Conservation (phyloP, 306 rosid species). For the Prunus campanulata region DNA sequence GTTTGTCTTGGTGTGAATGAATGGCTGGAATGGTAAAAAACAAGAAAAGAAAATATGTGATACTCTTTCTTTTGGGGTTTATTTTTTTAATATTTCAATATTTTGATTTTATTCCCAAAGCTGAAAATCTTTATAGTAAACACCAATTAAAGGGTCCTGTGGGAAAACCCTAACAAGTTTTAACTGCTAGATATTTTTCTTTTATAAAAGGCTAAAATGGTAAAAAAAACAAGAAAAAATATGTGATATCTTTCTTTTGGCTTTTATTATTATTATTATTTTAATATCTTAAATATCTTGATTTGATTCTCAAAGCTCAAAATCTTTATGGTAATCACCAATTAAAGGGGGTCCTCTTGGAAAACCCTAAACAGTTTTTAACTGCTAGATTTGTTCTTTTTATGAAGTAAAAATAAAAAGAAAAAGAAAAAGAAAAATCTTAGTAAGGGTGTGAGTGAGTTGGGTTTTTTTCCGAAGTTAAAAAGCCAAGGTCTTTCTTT, state of each 20-base stretch:
- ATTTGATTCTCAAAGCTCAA: slow-evolving; percentile 33
- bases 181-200: not conserved
- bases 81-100: not conserved
- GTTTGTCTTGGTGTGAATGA: slow-evolving; percentile 45
- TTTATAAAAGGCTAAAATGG: slow-evolving; percentile 25
- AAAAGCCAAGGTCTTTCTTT: slow-evolving; percentile 5
- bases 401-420: not conserved
- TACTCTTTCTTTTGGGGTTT: too few relatives aligned
- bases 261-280: too few relatives aligned
- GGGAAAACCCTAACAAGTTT: slow-evolving; percentile 10
- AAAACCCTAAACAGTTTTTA: slow-evolving; percentile 6
- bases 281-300: slow-evolving; percentile 4
- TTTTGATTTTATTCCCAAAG: slow-evolving; percentile 34
- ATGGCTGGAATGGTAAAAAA: slow-evolving; percentile 21
- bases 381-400: not conserved
- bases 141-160: not conserved
- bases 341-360: not conserved
- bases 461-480: not conserved
- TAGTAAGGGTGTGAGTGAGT: not conserved
- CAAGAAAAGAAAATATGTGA: not conserved
- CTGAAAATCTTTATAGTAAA: slow-evolving; percentile 21
- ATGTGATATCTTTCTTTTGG: not conserved
- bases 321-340: slow-evolving; percentile 16
- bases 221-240: not conserved
- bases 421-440: not conserved